Evolutionary conservation across 345 rosid genomes (phyloP).

Genomic region (Boechera retrofracta): DNA sequence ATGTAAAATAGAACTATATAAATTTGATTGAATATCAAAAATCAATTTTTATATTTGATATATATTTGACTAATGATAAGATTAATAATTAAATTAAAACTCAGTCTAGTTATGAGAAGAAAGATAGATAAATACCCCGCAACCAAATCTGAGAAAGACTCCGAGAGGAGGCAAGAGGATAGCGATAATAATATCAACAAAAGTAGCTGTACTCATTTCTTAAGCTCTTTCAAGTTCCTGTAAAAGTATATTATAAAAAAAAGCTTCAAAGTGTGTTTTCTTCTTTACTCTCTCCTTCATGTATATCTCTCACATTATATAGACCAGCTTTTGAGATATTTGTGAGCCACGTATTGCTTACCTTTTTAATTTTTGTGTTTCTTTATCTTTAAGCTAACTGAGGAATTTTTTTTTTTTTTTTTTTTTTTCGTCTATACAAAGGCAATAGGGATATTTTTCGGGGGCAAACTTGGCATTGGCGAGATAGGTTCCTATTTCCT

Average conservation of each 20-base stretch:
- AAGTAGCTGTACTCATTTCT: slow-evolving; percentile 59
- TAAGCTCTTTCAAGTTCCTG: slow-evolving; percentile 17
- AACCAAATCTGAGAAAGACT: slow-evolving; percentile 83
- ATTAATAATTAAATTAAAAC: not conserved
- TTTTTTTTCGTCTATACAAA: not conserved
- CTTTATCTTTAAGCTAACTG: slow-evolving; percentile 11
- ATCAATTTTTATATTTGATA: too few species aligned
- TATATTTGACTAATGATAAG: not conserved
- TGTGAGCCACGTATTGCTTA: slow-evolving; percentile 37
- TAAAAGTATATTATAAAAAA: not conserved
- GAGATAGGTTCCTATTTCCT: not conserved
- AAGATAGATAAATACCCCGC: slow-evolving; percentile 50
- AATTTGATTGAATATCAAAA: too few species aligned
- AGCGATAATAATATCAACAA: slow-evolving; percentile 74
- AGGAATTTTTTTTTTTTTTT: not conserved
- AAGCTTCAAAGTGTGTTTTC: slow-evolving; percentile 14
- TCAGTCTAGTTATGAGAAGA: not conserved
- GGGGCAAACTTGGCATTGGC: not conserved
- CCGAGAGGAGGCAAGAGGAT: slow-evolving; percentile 93
- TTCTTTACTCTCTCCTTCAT: slow-evolving; percentile 15
- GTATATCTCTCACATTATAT: slow-evolving; percentile 29
- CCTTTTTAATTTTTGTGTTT: slow-evolving; percentile 7
- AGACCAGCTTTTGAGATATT: slow-evolving; percentile 40
- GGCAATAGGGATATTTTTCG: not conserved
- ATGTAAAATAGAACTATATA: not conserved